These are phyloP conservation scores for Trichomonas tenax DNA, from an alignment of 208 protist species.

Conservation along the genomic window DNA sequence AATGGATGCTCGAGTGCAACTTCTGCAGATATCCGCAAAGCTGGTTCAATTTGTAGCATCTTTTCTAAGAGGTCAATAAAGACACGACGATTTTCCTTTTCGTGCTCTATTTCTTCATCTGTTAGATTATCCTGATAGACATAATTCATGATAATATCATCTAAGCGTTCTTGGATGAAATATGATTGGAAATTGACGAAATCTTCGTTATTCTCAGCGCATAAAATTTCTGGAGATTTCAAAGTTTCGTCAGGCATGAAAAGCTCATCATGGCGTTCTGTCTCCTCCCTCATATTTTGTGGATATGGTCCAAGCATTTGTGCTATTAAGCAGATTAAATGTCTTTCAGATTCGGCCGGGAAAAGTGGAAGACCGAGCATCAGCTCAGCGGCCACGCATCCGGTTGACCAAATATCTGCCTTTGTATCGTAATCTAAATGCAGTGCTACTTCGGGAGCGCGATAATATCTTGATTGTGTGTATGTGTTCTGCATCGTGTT, in stretches of 20 bases:
- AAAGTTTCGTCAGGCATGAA: not conserved
- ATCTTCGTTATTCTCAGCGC: not conserved
- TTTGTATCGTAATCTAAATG: slow-evolving; percentile 28
- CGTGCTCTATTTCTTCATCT: not conserved
- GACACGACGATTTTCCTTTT: not conserved
- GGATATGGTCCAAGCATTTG: not conserved
- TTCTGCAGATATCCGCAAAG: not conserved
- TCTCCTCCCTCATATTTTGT: not conserved
- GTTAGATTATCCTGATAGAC: not conserved
- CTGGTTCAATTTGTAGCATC: not conserved
- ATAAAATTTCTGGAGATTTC: not conserved
- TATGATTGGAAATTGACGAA: not conserved
- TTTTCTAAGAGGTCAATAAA: not conserved
- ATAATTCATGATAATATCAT: not conserved
- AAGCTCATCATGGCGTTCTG: not conserved
- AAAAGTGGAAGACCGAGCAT: not conserved
- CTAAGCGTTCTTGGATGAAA: not conserved
- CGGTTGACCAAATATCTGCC: slow-evolving; percentile 48
- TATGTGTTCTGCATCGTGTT: not conserved
- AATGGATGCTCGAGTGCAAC: not conserved
- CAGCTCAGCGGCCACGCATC: slow-evolving; percentile 43
- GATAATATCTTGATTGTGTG: slow-evolving; percentile 41
- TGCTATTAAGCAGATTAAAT: not conserved
- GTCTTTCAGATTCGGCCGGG: not conserved
- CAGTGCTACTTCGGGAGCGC: slow-evolving; percentile 46